phyloP scores from a whole-genome alignment of 345 rosid genomes.

The Gossypium rotundifolium region DNA sequence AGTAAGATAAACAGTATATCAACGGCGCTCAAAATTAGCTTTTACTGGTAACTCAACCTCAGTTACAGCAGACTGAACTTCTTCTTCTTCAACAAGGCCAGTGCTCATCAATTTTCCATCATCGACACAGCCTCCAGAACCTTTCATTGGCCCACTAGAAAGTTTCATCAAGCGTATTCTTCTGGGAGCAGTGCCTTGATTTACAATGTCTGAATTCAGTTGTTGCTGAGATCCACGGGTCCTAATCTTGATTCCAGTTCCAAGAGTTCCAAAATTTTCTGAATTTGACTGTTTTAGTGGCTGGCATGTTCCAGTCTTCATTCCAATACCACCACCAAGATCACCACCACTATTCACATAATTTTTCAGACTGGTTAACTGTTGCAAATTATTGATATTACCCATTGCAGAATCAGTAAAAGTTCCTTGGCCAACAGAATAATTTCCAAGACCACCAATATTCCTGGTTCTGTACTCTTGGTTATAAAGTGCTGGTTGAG shows the following conservation, averaged over 20 bases:
- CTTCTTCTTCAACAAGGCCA: constrained; percentile 33
- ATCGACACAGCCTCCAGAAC: background rate
- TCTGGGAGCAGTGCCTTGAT: constrained; percentile 63
- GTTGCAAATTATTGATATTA: constrained; percentile 26
- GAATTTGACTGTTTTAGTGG: constrained; percentile 26
- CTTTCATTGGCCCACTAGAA: constrained; percentile 5
- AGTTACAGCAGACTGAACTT: constrained; percentile 31
- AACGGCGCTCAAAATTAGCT: background rate
- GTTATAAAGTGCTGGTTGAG: constrained; percentile 20
- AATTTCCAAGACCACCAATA: constrained; percentile 13
- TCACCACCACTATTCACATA: constrained; percentile 20
- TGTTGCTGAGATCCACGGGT: constrained; percentile 32
- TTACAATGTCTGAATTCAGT: constrained; percentile 15
- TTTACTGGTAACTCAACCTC: constrained; percentile 30
- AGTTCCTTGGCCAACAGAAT: constrained; percentile 29
- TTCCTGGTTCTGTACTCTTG: constrained; percentile 18
- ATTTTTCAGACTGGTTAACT: constrained; percentile 24
- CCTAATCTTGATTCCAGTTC: constrained; percentile 62
- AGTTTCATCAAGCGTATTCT: constrained; percentile 39
- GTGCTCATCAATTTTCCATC: constrained; percentile 14
- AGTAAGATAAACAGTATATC: background rate
- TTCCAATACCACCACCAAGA: constrained; percentile 40
- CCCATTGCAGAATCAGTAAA: constrained; percentile 27
- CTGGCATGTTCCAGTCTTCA: constrained; percentile 43
- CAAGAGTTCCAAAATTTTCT: constrained; percentile 28